Evolutionary conservation across 495 filamentous ascomycete genomes (phyloP), one percentile per base, ranked within the genome.

Genomic region (Penicillium chermesinum): DNA sequence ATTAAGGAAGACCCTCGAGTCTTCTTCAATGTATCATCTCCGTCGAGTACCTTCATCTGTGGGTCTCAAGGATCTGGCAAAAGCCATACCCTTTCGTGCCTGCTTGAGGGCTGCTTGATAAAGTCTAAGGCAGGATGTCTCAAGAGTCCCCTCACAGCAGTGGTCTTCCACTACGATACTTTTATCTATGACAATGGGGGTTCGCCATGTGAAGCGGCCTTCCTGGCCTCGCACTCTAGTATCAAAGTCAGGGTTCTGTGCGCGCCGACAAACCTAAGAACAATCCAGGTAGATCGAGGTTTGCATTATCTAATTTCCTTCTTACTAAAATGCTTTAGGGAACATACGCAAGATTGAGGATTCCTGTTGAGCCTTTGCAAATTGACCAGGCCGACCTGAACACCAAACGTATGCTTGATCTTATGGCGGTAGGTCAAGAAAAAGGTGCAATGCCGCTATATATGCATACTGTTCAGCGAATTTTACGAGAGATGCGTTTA

Each of bases 31-130:
- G 74, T 83, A 2, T 73, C 83, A 7, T 69, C 77, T 0, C 85
- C 87, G 1, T 86, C 77, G 6, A 85, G 81, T 30, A 74, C 76
- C 0, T 90, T 90, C 61, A 85, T 91, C 38, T 91, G 87, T 50
- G 87, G 87, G 5, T 78, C 77, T 38, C 86, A 90, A 59, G 87
- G 86, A 0, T 84, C 80, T 38, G 87, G 87, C 1, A 91, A 89
- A 68, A 84, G 80, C 36, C 84, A 89, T 54, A 87, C 83, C 0
- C 61, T 88, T 12, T 80, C 83, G 0, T 88, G 84, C 55, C 65
- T 91, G 18, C 69, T 89, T 5, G 85, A 89, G 58, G 83, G 81
- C 46, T 81, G 75, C 25, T 66, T 87, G 0, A 64, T 78, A 1
- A 38, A 46, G 2, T 61, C 71, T 67, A 66, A 16, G 58, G 70